Evolutionary conservation across 208 protist genomes (phyloP).

Genomic region (Porcisia hertigi): DNA sequence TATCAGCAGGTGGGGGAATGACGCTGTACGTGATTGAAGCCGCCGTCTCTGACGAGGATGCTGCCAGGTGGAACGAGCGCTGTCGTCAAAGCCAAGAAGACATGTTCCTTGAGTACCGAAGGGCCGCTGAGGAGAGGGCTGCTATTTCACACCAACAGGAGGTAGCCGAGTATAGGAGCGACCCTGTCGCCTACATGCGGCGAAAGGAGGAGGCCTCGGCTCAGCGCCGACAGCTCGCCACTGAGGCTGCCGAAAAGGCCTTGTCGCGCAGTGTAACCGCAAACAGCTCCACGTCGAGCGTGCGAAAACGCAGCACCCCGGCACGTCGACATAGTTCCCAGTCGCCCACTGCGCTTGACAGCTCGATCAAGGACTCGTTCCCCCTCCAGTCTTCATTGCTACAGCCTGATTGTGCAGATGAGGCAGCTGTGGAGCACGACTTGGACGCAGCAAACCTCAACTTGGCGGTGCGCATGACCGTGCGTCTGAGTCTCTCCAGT

Average conservation of each 20-base stretch:
- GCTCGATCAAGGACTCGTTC: slow-evolving; percentile 9
- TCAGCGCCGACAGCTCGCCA: slow-evolving; percentile 29
- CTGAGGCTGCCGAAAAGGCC: slow-evolving; percentile 21
- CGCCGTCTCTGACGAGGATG: slow-evolving; percentile 41
- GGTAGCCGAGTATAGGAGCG: slow-evolving; percentile 31
- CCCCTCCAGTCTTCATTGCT: slow-evolving; percentile 8
- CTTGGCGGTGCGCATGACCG: slow-evolving; percentile 31
- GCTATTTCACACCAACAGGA: slow-evolving; percentile 27
- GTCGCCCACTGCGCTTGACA: slow-evolving; percentile 1
- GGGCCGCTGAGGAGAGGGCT: slow-evolving; percentile 33
- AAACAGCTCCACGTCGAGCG: background rate
- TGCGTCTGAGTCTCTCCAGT: slow-evolving; percentile 50
- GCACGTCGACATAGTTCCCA: slow-evolving; percentile 14
- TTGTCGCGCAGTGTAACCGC: background rate
- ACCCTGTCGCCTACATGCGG: slow-evolving; percentile 48
- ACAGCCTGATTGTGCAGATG: slow-evolving; percentile 8
- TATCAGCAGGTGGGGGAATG: background rate
- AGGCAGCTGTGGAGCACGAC: slow-evolving; percentile 7
- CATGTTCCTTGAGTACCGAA: slow-evolving; percentile 35
- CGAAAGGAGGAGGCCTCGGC: slow-evolving; percentile 37
- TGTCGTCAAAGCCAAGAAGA: slow-evolving; percentile 57
- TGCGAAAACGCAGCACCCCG: slow-evolving; percentile 7
- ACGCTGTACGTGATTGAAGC: slow-evolving; percentile 63
- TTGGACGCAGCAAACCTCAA: slow-evolving; percentile 44
- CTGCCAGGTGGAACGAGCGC: slow-evolving; percentile 55